Percentiles rank a stretch among this genome's conserved stretches.
These are phyloP conservation scores for Murraya koenigii DNA, from an alignment of 345 rosid species.

Conservation along the genomic window DNA sequence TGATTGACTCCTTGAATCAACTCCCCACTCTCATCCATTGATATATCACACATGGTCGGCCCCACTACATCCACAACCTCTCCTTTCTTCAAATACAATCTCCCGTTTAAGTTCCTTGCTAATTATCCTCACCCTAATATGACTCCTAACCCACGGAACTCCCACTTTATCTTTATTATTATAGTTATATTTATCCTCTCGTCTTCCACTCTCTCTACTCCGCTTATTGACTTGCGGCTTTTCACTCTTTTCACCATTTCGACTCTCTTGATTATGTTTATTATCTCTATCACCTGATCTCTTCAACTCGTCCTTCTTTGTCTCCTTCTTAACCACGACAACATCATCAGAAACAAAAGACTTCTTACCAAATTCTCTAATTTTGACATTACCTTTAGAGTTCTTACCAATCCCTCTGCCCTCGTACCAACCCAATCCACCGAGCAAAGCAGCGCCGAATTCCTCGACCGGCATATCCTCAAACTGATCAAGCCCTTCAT, in stretches of 20 bases:
- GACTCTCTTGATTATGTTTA: background rate
- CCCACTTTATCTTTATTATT: conserved; percentile 18
- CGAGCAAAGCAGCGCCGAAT: conserved; percentile 65
- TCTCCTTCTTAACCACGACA: conserved; percentile 9
- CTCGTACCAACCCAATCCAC: conserved; percentile 87
- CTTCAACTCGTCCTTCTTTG: conserved; percentile 16
- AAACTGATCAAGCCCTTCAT: conserved; percentile 64
- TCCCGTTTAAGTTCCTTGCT: conserved; percentile 70
- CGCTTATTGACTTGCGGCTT: conserved; percentile 19
- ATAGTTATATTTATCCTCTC: conserved; percentile 17
- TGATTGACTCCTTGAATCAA: conserved; percentile 76
- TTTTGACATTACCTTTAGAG: conserved; percentile 63
- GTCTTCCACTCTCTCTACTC: conserved; percentile 20
- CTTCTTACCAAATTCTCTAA: conserved; percentile 52
- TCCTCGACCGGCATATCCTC: conserved; percentile 75
- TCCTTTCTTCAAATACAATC: conserved; percentile 76
- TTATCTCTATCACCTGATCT: conserved; percentile 3
- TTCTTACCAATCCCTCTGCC: conserved; percentile 83
- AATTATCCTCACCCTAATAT: conserved; percentile 66
- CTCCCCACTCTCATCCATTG: conserved; percentile 71
- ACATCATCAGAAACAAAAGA: conserved; percentile 14
- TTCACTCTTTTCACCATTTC: conserved; percentile 24
- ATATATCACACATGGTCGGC: conserved; percentile 60
- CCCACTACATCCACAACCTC: conserved; percentile 80
- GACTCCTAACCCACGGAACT: conserved; percentile 65